A percentile compares a stretch with the other conserved stretches of the same genome.
Evolutionary conservation across 495 filamentous ascomycete species (phyloP).

Genomic region (Aspergillus homomorphus): DNA sequence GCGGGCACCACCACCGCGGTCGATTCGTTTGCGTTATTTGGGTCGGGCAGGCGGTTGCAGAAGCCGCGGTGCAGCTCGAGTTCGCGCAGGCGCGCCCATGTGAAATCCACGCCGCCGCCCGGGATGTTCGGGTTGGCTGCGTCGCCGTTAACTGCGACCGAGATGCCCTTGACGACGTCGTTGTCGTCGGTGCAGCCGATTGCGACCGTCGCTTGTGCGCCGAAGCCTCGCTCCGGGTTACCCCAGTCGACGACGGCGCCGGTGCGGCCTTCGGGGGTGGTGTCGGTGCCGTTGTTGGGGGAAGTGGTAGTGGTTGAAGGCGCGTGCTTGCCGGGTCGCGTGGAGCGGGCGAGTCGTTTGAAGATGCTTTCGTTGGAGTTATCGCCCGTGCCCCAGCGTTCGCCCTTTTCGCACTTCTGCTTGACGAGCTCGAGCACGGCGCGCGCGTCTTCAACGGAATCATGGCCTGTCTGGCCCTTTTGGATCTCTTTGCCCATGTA

Average conservation of each 20-base stretch:
- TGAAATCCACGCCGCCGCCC: constrained; percentile 74
- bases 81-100: constrained; percentile 83
- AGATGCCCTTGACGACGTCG: constrained; percentile 68
- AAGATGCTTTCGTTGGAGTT: constrained; percentile 80
- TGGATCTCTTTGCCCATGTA: constrained; percentile 85
- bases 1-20: constrained; percentile 32
- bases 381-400: constrained; percentile 74
- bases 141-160: constrained; percentile 67
- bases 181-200: constrained; percentile 74
- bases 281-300: not conserved
- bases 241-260: constrained; percentile 91
- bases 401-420: constrained; percentile 90
- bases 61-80: constrained; percentile 79
- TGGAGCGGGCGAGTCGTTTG: constrained; percentile 66
- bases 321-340: constrained; percentile 48
- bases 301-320: not conserved
- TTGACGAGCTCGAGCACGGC: constrained; percentile 91
- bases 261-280: constrained; percentile 51
- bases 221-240: constrained; percentile 68
- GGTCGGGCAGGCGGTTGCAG: constrained; percentile 61
- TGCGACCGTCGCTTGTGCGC: constrained; percentile 63
- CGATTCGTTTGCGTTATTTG: constrained; percentile 51
- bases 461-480: constrained; percentile 72
- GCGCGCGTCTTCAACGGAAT: constrained; percentile 87
- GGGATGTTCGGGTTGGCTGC: constrained; percentile 58